Base-by-base conservation (phyloP, 225 moss, liverwort and hornwort genomes). In the Sphagnum contortum region DNA sequence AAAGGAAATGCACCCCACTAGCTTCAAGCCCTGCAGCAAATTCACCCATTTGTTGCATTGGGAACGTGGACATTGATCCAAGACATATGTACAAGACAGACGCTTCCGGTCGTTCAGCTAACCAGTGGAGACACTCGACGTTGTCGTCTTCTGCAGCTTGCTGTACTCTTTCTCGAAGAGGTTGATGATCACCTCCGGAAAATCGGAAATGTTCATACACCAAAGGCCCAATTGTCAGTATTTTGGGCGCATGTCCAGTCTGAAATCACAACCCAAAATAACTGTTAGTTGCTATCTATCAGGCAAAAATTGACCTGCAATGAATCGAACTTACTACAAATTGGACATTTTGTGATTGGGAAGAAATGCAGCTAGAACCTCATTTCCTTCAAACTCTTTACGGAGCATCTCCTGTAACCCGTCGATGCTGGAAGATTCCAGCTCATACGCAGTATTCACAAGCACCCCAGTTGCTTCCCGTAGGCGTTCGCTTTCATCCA, bases 51-150 rank as follows among this genome's bases (percentile, higher is more conserved):
- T 80, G 80, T 1, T 57, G 44, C 0, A 57, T 60, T 0, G 65
- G 70, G 0, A 75, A 29, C 59, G 58, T 49, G 46, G 77, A 60
- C 3, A 83, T 66, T 1, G 70, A 29, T 4, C 83, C 80, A 55
- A 83, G 80, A 77, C 77, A 77, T 2, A 83, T 60, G 68, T 77
- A 83, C 0, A 83, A 55, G 8, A 83, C 77, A 0, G 83, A 83
- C 1, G 68, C 48, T 14, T 77, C 77, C 4, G 83, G 80, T 51
- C 80, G 83, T 44, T 64, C 56, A 13, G 67, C 44, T 6, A 83
- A 60, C 83, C 83, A 83, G 72, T 62, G 29, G 49, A 73, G 68
- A 49, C 64, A 74, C 0, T 48, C 46, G 29, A 29, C 29, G 0
- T 49, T 60, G 9, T 12, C 47, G 2, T 48, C 3, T 2, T 69